Base-by-base conservation (phyloP, 768 basidiomycete species). In the Boletellus ananiceps region DNA sequence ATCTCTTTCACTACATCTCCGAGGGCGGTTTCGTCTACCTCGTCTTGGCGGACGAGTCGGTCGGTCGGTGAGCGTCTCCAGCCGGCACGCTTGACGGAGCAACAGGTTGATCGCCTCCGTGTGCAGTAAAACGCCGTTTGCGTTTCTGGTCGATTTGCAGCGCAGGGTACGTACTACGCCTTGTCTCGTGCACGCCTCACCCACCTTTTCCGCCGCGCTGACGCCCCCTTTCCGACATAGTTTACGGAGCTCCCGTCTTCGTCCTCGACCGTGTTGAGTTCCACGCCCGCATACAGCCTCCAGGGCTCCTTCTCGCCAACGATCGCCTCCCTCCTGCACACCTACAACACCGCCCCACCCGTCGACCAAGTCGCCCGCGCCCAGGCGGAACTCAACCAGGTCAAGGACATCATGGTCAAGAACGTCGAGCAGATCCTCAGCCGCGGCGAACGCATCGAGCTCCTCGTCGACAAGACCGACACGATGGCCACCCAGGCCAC, bases 371-470 rank as follows among this genome's bases (percentile, higher is more conserved):
- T 98, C 49, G 74, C 85, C 16, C 88, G 91, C 54, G 95, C 95
- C 5, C 93, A 93, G 63, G 79, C 80, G 5, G 93, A 97, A 67
- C 76, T 93, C 36, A 82, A 83, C 52, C 88, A 91, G 57, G 89
- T 96, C 40, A 97, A 96, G 67, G 86, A 93, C 60, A 91, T 96
- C 69, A 95, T 96, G 93, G 94, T 97, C 44, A 90, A 97, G 69
- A 97, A 97, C 66, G 94, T 97, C 55, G 93, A 97, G 70, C 89
- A 93, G 66, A 95, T 98, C 55, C 80, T 99, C 36, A 86, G 82
- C 46, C 78, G 96, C 33, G 96, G 96, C 19, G 96, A 99, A 69
- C 78, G 96, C 46, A 91, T 99, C 57, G 95, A 97, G 66, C 76
- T 97, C 15, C 78, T 99, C 44, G 89, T 98, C 27, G 93, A 97